Evolutionary conservation across 179 eudicot genomes (phyloP).

Genomic region (Spergularia azorica): DNA sequence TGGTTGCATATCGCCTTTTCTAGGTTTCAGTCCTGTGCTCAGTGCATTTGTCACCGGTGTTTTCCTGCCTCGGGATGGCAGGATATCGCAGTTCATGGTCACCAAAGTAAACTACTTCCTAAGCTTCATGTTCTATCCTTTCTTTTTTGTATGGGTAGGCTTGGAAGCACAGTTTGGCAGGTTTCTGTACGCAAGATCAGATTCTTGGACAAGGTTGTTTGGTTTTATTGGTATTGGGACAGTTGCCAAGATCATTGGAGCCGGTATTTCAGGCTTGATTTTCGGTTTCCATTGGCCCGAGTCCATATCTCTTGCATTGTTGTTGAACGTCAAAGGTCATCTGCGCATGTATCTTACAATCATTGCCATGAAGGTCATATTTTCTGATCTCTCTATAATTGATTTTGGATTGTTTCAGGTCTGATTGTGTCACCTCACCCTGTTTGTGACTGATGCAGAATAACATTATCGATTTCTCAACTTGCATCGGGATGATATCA

Average conservation of each 20-base stretch:
- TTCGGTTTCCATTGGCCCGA: constrained; percentile 78
- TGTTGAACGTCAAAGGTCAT: constrained; percentile 83
- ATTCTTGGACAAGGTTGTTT: constrained; percentile 55
- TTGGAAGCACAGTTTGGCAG: constrained; percentile 47
- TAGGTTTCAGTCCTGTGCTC: constrained; percentile 54
- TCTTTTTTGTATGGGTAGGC: constrained; percentile 83
- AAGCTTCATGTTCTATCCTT: constrained; percentile 60
- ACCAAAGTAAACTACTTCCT: constrained; percentile 67
- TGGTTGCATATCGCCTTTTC: constrained; percentile 54
- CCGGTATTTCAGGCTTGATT: constrained; percentile 59
- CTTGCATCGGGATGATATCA: constrained; percentile 63
- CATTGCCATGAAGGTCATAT: constrained; percentile 52
- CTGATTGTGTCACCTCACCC: no score
- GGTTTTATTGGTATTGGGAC: constrained; percentile 53
- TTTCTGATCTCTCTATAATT: background rate
- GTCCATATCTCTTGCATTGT: constrained; percentile 70
- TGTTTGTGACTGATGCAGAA: constrained; percentile 41
- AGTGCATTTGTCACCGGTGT: constrained; percentile 84
- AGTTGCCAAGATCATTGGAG: constrained; percentile 67
- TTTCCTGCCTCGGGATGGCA: constrained; percentile 75
- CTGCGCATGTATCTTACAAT: constrained; percentile 78
- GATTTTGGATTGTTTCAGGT: background rate
- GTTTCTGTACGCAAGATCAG: constrained; percentile 30
- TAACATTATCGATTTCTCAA: constrained; percentile 43
- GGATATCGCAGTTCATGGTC: constrained; percentile 63